Base-by-base conservation (phyloP, 805 yeast species). In the Pichia paraexigua region DNA sequence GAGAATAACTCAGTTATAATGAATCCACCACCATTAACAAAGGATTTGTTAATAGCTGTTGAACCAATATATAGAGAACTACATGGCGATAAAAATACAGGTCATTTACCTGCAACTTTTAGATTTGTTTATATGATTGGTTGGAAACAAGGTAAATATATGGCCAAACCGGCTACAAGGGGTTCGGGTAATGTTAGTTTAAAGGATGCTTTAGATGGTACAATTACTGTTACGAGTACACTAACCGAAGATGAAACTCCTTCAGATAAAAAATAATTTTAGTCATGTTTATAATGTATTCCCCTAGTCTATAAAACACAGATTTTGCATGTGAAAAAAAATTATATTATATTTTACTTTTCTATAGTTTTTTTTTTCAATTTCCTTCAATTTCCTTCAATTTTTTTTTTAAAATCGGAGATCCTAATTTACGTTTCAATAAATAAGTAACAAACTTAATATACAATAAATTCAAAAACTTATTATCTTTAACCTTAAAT, bases 111-210 rank as follows among this genome's bases (percentile, higher is more conserved):
- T 1, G 90, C 88, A 11, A 87, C 95, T 0, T 88, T 79, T 67
- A 71, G 88, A 54, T 78, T 88, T 49, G 79, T 87, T 25, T 85
- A 83, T 63, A 83, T 87, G 89, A 85, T 88, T 62, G 96, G 95
- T 3, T 88, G 96, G 96, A 88, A 86, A 64, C 81, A 83, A 56
- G 77, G 87, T 50, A 78, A 78, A 8, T 63, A 67, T 47, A 88
- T 86, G 63, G 89, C 91, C 3, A 71, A 82, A 62, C 92, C 95
- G 1, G 73, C 86, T 53, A 75, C 75, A 47, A 72, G 95, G 56
- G 95, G 96, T 1, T 61, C 85, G 21, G 94, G 83, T 1, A 79
- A 82, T 60, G 74, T 87, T 41, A 81, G 73, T 55, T 68, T 87
- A 61, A 83, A 84, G 63, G 91, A 87, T 53, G 80, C 80, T 12